These are phyloP conservation scores for Nakazawaea holstii DNA, from an alignment of 805 yeast genomes.

Conservation along the genomic window DNA sequence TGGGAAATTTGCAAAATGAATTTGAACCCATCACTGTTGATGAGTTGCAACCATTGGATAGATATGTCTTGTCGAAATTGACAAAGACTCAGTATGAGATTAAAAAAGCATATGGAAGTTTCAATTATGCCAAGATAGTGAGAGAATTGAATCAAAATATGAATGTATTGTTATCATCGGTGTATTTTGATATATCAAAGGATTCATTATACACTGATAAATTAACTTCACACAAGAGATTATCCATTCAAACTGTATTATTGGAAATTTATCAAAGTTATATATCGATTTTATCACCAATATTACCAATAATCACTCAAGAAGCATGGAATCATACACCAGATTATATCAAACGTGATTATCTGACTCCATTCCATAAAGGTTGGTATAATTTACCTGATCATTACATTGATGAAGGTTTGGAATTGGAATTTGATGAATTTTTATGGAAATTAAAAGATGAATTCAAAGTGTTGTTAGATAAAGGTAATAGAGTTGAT, in stretches of 20 bases:
- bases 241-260: constrained; percentile 62
- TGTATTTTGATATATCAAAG: constrained; percentile 82
- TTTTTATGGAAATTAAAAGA: constrained; percentile 43
- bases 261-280: constrained; percentile 54
- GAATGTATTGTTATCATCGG: constrained; percentile 70
- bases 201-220: constrained; percentile 78
- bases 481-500: constrained; percentile 48
- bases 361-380: constrained; percentile 40
- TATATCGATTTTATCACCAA: constrained; percentile 68
- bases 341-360: constrained; percentile 18
- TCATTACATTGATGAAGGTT: constrained; percentile 25
- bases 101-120: constrained; percentile 41
- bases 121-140: constrained; percentile 66
- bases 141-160: constrained; percentile 66
- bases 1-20: constrained; percentile 64
- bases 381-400: constrained; percentile 37
- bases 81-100: constrained; percentile 37
- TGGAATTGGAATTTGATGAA: constrained; percentile 40
- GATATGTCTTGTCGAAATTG: constrained; percentile 54
- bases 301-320: constrained; percentile 79
- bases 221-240: constrained; percentile 40
- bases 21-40: constrained; percentile 31
- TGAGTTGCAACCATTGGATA: constrained; percentile 45
- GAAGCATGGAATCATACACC: constrained; percentile 76
- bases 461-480: constrained; percentile 45